Evolutionary conservation across 352 stramenopile genomes (phyloP).

Genomic region (Pythium phragmitis): DNA sequence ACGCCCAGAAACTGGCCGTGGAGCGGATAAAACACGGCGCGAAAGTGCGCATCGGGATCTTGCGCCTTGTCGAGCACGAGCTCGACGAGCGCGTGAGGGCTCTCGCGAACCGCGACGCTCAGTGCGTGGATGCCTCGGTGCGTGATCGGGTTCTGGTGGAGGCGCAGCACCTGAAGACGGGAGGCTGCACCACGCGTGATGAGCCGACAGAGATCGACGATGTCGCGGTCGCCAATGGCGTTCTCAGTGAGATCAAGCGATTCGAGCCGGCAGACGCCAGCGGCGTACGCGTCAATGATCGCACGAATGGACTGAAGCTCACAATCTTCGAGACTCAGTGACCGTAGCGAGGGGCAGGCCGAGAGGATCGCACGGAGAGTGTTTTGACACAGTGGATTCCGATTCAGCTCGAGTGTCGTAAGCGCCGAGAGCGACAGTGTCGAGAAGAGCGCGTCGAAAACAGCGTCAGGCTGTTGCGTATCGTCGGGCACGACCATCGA

Average conservation of each 20-base stretch:
- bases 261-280: conserved; percentile 25
- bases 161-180: conserved; percentile 29
- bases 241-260: conserved; percentile 43
- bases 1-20: conserved; percentile 30
- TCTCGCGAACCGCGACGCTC: conserved; percentile 20
- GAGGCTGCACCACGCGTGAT: conserved; percentile 17
- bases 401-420: conserved; percentile 4
- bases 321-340: conserved; percentile 43
- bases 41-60: conserved; percentile 23
- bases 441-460: conserved; percentile 14
- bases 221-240: conserved; percentile 29
- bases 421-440: background rate
- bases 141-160: conserved; percentile 41
- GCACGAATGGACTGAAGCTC: conserved; percentile 33
- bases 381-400: background rate
- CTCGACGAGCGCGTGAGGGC: conserved; percentile 24
- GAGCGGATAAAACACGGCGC: conserved; percentile 25
- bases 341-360: conserved; percentile 33
- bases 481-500: conserved; percentile 24
- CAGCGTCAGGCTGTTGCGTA: conserved; percentile 1
- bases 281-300: conserved; percentile 30
- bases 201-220: conserved; percentile 30
- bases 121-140: conserved; percentile 22
- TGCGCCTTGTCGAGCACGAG: conserved; percentile 32
- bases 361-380: conserved; percentile 30